A percentile compares a stretch with the other conserved stretches of the same genome.
Conservation (phyloP, 768 basidiomycete species). For the Hirschioporus abietinus region DNA sequence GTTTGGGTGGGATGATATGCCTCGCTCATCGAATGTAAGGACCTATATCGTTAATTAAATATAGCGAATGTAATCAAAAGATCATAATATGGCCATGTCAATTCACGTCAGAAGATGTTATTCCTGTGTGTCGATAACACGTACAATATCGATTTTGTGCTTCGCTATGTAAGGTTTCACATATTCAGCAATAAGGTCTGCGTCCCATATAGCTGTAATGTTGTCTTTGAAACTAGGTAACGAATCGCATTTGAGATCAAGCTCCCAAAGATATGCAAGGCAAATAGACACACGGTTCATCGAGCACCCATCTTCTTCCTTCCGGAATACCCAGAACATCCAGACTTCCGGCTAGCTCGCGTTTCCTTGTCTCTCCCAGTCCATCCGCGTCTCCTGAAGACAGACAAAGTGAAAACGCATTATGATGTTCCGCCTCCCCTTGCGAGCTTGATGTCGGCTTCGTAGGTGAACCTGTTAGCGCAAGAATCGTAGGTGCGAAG, state of each 20-base stretch:
- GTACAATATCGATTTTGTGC: conserved; percentile 44
- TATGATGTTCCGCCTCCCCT: conserved; percentile 19
- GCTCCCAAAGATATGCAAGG: not conserved
- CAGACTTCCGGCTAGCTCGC: conserved; percentile 60
- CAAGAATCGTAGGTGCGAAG: conserved; percentile 79
- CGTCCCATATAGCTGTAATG: conserved; percentile 61
- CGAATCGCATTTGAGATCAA: not conserved
- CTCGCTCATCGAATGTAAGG: conserved; percentile 74
- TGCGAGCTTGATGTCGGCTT: not conserved
- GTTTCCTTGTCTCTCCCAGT: conserved; percentile 51
- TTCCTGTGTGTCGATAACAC: not conserved
- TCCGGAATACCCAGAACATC: conserved; percentile 58
- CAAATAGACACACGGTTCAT: conserved; percentile 58
- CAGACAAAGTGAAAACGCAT: conserved; percentile 64
- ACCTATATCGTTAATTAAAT: conserved; percentile 43
- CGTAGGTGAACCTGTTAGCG: conserved; percentile 28
- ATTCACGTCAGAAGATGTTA: too few species aligned
- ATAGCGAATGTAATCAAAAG: not conserved
- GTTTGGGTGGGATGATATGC: conserved; percentile 85
- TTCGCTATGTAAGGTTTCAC: conserved; percentile 53
- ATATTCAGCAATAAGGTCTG: conserved; percentile 49
- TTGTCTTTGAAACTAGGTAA: conserved; percentile 44
- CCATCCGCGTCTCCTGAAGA: conserved; percentile 80
- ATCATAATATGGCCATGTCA: too few species aligned
- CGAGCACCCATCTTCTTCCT: conserved; percentile 52